Base-by-base conservation (phyloP, 345 rosid species). In the Fremontodendron californicum region DNA sequence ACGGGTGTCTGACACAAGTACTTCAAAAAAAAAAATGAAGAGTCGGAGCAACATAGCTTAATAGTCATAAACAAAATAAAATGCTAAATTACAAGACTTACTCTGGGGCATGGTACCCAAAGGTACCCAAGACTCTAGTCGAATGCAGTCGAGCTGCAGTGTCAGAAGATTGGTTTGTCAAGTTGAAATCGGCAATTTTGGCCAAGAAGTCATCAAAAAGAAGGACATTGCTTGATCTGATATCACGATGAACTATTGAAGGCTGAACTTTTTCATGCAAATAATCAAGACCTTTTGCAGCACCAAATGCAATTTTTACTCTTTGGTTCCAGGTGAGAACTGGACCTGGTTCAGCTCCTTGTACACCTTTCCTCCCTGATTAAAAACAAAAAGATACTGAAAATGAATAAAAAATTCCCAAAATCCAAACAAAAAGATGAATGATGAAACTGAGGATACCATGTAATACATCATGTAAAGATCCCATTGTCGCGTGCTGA, bases 91-190 rank as follows among this genome's bases (percentile, higher is more conserved):
- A 25, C 0, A 33, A 39, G 23, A 77, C 85, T 74, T 87, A 93
- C 99, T 96, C 99, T 9, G 99, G 99, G 69, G 99, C 99, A 82
- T 96, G 99, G 84, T 96, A 96, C 15, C 99, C 99, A 51, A 96
- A 96, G 21, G 99, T 96, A 77, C 99, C 99, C 83, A 93, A 80
- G 74, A 96, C 98, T 78, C 99, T 87, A 39, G 99, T 96, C 0
- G 98, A 93, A 75, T 96, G 99, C 83, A 96, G 87, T 45, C 98
- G 89, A n/a, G 97, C 97, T 12, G 96, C 92, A 0, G 94, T 87
- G 58, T 96, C 99, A 5, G 99, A 92, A 18, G 97, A 87, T 40
- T 90, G 96, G 70, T 83, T 95, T 57, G 98, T 87, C 86, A 92
- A 78, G 87, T 89, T 95, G 83, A 95, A 95, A 86, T 95, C 98